Conservation (phyloP, 192 early-diverging fungal species). For the Lobosporangium transversale region DNA sequence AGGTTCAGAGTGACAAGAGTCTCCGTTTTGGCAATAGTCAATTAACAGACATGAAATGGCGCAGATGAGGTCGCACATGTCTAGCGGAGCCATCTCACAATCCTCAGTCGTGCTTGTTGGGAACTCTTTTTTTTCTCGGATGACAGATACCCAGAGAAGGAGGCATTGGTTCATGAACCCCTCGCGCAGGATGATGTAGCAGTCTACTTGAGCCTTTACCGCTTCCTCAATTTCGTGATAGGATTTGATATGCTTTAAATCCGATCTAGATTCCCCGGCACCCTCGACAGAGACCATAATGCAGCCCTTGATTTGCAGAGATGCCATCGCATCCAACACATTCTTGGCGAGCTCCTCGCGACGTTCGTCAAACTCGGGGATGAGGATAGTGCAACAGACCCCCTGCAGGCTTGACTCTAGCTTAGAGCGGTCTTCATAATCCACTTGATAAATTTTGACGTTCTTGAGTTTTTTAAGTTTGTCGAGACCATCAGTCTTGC, state of each 20-base stretch:
- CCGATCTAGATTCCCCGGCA: constrained; percentile 2
- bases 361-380: constrained; percentile 25
- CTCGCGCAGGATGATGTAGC: constrained; percentile 32
- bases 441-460: constrained; percentile 17
- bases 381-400: constrained; percentile 9
- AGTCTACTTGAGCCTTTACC: constrained; percentile 8
- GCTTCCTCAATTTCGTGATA: constrained; percentile 24
- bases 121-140: constrained; percentile 24
- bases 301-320: constrained; percentile 2
- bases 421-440: constrained; percentile 14
- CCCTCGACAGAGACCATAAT: constrained; percentile 20
- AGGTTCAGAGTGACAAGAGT: neutral
- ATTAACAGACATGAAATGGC: constrained; percentile 15
- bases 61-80: constrained; percentile 17
- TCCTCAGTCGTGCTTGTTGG: constrained; percentile 1
- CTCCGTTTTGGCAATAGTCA: constrained; percentile 1
- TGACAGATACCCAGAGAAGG: constrained; percentile 18
- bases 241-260: constrained; percentile 16
- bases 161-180: constrained; percentile 27
- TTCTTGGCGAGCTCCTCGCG: constrained; percentile 23
- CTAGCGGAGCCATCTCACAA: constrained; percentile 25
- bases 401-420: constrained; percentile 14
- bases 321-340: constrained; percentile 25
- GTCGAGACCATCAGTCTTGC: constrained; percentile 24
- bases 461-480: constrained; percentile 31